Evolutionary conservation across 495 filamentous ascomycete genomes (phyloP), one percentile per base, ranked within the genome.

Genomic region (Penicillium longicatenatum): DNA sequence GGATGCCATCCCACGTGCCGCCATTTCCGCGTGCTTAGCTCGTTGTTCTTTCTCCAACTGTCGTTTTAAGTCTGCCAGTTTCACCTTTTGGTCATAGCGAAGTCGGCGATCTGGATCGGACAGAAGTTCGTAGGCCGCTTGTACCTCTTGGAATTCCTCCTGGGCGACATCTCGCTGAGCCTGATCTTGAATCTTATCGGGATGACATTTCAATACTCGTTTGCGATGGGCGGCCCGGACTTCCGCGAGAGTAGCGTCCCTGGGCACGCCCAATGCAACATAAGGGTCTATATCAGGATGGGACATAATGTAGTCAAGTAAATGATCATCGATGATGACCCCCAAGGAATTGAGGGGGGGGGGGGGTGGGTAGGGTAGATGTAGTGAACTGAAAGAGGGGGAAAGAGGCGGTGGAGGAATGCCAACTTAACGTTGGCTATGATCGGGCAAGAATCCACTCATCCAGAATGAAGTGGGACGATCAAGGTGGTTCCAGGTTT

Each of bases 41-140:
- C 55, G 26, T 31, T 24, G 37, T 42, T 22, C 66, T 61, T 70
- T 64, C 70, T 78, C 67, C 61, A 78, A 61, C 64, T 85, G 78
- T 53, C 79, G 78, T 58, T 77, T 77, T 51, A 87, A 61, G 70
- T 89, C 77, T 6, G 79, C 81, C 41, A 93, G 71, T 64, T 79
- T 82, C 39, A 88, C 79, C 67, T 88, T 82, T 30, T 90, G 84
- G 71, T 98, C 92, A 73, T 97, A 95, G 56, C 83, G 84, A 50
- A 76, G 63, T 60, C 91, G 81, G 57, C 84, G 83, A 3, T 74
- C 77, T 26, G 92, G 88, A 68, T 97, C 89, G 66, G 86, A 91
- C 44, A 98, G 83, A 14, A 95, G 77, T 73, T 98, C 94, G 70
- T 95, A 98, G 46, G 94, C 91, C 60, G 92, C 83, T 71, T 97